Evolutionary conservation across 805 yeast species (phyloP).

Genomic region (Yarrowia osloensis): DNA sequence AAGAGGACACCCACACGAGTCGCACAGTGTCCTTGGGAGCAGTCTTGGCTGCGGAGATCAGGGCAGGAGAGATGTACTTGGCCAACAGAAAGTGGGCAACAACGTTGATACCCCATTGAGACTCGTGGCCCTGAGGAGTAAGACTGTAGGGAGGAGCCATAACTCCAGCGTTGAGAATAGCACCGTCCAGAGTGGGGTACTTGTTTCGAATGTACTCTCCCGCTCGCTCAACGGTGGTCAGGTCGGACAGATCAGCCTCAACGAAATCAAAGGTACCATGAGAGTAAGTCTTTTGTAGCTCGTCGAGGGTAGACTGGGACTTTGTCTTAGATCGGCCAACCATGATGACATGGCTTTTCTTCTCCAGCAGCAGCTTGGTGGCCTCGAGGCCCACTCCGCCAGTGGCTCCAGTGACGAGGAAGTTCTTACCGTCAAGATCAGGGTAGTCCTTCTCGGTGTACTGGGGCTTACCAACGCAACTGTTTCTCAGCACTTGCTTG

Average conservation of each 20-base stretch:
- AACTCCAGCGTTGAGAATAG: conserved; percentile 51
- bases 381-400: conserved; percentile 29
- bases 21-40: conserved; percentile 43
- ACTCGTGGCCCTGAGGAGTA: conserved; percentile 51
- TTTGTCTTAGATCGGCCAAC: conserved; percentile 19
- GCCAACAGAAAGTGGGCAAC: conserved; percentile 52
- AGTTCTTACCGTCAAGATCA: conserved; percentile 40
- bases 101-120: conserved; percentile 51
- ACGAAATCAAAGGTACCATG: conserved; percentile 13
- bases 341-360: conserved; percentile 1
- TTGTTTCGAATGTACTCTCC: conserved; percentile 9
- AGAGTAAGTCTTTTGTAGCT: neutral
- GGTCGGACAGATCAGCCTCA: conserved; percentile 19
- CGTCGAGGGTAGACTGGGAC: neutral
- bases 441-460: conserved; percentile 40
- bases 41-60: conserved; percentile 43
- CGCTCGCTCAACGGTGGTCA: neutral
- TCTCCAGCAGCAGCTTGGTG: conserved; percentile 6
- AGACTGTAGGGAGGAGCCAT: conserved; percentile 45
- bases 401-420: conserved; percentile 33
- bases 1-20: conserved; percentile 51
- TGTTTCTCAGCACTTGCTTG: conserved; percentile 9
- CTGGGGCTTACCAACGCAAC: conserved; percentile 34
- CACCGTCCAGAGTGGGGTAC: conserved; percentile 16
- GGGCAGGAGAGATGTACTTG: conserved; percentile 45